Percentiles rank a stretch among this genome's conserved stretches.
These are phyloP conservation scores for Huntiella abstrusa DNA, from an alignment of 2,329 filamentous ascomycete genomes.

Conservation along the genomic window DNA sequence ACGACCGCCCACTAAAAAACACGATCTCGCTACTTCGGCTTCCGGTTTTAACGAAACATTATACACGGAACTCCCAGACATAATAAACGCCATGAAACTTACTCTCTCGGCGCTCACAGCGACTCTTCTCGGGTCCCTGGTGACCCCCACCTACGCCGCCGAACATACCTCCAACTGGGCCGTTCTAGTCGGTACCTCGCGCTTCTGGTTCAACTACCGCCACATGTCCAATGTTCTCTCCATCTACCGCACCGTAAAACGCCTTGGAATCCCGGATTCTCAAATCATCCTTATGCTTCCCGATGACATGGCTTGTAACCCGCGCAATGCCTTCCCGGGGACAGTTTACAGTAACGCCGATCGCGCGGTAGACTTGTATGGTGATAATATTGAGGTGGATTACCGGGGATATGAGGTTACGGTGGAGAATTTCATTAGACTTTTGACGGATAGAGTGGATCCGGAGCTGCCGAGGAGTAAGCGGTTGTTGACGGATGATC, in stretches of 20 bases:
- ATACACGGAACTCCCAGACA: no score
- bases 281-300: slow-evolving; percentile 99
- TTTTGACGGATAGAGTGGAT: slow-evolving; percentile 84
- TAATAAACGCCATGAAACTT: slow-evolving; percentile 20
- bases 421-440: slow-evolving; percentile 92
- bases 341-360: slow-evolving; percentile 98
- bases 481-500: slow-evolving; percentile 78
- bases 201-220: slow-evolving; percentile 99
- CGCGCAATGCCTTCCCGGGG: slow-evolving; percentile 90
- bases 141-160: slow-evolving; percentile 25
- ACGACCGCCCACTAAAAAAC: no score
- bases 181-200: slow-evolving; percentile 91
- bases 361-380: slow-evolving; percentile 85
- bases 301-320: slow-evolving; percentile 99
- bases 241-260: slow-evolving; percentile 93
- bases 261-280: slow-evolving; percentile 89
- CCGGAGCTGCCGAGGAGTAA: slow-evolving; percentile 93
- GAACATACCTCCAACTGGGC: slow-evolving; percentile 98
- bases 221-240: slow-evolving; percentile 96
- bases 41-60: no score
- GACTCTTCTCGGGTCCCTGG: slow-evolving; percentile 19
- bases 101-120: slow-evolving; percentile 14
- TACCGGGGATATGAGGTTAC: slow-evolving; percentile 97
- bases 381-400: slow-evolving; percentile 97
- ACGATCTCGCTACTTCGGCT: no score